Conservation (phyloP, 139 green algal species). For the Chlorella vulgaris region DNA sequence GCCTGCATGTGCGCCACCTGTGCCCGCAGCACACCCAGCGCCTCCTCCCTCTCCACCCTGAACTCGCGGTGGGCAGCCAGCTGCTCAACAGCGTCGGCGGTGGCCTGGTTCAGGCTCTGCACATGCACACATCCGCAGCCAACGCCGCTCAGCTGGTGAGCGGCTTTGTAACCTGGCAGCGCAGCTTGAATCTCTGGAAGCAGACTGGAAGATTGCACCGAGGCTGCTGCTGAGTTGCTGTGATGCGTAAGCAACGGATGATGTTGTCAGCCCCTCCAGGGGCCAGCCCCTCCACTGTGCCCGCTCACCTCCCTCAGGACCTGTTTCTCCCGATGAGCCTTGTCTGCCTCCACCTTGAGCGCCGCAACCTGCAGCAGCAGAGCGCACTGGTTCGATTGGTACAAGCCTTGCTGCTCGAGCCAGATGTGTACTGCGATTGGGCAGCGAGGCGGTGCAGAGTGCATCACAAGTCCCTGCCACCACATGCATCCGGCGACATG, state of each 20-base stretch:
- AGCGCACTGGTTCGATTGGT: no score
- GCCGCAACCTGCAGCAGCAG: conserved; percentile 3
- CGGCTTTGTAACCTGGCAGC: background rate
- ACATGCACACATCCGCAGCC: background rate
- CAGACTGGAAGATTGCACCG: background rate
- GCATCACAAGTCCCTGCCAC: background rate
- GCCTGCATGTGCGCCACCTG: conserved; percentile 12
- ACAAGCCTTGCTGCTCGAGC: background rate
- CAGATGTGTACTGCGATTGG: background rate
- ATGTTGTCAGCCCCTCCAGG: background rate
- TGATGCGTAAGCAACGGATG: background rate
- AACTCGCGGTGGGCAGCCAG: background rate
- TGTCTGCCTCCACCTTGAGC: conserved; percentile 11
- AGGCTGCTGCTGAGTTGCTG: background rate
- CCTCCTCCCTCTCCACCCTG: background rate
- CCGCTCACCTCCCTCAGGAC: conserved; percentile 3
- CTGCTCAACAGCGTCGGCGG: background rate
- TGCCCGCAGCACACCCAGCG: background rate
- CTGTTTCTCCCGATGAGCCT: background rate
- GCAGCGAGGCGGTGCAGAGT: background rate
- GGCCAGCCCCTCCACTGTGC: background rate
- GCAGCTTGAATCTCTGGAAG: background rate
- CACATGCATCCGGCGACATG: background rate
- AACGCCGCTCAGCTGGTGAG: background rate
- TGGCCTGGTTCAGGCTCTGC: conserved; percentile 25